Base-by-base conservation (phyloP, 352 stramenopile genomes). In the Thalassiosira mediterranea region DNA sequence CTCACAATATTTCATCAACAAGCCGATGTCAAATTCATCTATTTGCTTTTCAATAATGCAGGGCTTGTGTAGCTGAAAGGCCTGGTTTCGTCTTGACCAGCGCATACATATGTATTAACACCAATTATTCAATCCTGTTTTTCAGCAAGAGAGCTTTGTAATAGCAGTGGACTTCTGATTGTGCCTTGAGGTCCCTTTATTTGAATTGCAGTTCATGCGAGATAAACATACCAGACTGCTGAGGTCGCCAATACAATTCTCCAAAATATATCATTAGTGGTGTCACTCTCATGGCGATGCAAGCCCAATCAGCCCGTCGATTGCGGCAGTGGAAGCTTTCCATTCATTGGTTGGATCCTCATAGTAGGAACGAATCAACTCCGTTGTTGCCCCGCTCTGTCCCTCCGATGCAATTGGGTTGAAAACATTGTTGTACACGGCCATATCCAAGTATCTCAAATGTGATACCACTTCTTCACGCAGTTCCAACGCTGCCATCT, bases 341-440 rank as follows among this genome's bases (percentile, higher is more conserved):
- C 68, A 87, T 78, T 93, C 88, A 32, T 81, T 87, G 2, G 68
- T 84, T 5, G 88, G 88, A 64, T 92, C 84, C 59, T 93, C 84
- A 52, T 91, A 90, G 74, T 92, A 93, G 38, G 66, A 83, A 62
- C 74, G 34, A 25, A 94, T 63, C 17, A 94, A 58, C 34, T 86
- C 81, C 42, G 90, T 91, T 8, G 84, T 90, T 31, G 86, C 88
- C 11, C 81, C 82, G 40, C 25, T 79, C 40, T 46, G 72, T 28
- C 83, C 84, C 46, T 91, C 85, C 1, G 57, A 81, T 8, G 59
- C 76, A 54, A 91, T 92, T 7, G 88, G 88, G 75, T 91, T 91
- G 48, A 93, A 93, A 25, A 87, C 70, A 64, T 93, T 93, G 54
- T 92, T 93, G 52, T 94, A 92, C 3, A 86, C 85, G 1, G 84